These are phyloP conservation scores for Chlamydomonas sphaeroides DNA, from an alignment of 139 green algal species.

Conservation along the genomic window DNA sequence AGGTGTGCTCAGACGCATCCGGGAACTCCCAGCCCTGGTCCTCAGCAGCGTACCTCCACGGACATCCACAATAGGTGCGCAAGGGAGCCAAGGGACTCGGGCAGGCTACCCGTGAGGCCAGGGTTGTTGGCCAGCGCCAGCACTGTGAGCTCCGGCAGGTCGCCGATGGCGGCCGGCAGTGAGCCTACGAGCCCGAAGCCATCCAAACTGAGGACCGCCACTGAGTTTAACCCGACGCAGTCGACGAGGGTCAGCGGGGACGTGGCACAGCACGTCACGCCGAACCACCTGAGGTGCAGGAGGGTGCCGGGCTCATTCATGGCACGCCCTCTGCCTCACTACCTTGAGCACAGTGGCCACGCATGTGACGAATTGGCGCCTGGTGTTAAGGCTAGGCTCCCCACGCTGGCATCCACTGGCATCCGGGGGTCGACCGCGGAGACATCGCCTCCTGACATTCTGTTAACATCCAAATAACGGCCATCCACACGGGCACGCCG, in stretches of 20 bases:
- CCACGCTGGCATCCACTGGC: too few species aligned
- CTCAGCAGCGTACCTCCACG: slow-evolving; percentile 50
- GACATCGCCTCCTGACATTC: too few species aligned
- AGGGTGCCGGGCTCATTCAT: too few species aligned
- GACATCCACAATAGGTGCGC: slow-evolving; percentile 45
- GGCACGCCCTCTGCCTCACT: too few species aligned
- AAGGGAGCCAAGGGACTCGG: background rate
- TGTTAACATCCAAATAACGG: too few species aligned
- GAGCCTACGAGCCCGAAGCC: slow-evolving; percentile 41
- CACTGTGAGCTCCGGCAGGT: slow-evolving; percentile 35
- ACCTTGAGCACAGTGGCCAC: too few species aligned
- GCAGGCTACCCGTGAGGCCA: slow-evolving; percentile 19
- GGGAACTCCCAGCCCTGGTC: too few species aligned
- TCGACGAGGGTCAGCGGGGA: slow-evolving; percentile 35
- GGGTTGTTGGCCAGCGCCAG: slow-evolving; percentile 43
- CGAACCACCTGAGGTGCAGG: slow-evolving; percentile 53
- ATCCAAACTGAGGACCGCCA: slow-evolving; percentile 43
- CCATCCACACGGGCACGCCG: too few species aligned
- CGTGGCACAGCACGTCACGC: slow-evolving; percentile 47
- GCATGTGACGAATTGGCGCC: too few species aligned
- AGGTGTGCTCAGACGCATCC: too few species aligned
- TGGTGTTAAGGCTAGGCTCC: too few species aligned
- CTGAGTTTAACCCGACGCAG: slow-evolving; percentile 6
- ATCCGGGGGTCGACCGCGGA: too few species aligned
- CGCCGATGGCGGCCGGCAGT: slow-evolving; percentile 15